Conservation (phyloP, 2,329 filamentous ascomycete genomes). For the Cordyceps cateniannulata region DNA sequence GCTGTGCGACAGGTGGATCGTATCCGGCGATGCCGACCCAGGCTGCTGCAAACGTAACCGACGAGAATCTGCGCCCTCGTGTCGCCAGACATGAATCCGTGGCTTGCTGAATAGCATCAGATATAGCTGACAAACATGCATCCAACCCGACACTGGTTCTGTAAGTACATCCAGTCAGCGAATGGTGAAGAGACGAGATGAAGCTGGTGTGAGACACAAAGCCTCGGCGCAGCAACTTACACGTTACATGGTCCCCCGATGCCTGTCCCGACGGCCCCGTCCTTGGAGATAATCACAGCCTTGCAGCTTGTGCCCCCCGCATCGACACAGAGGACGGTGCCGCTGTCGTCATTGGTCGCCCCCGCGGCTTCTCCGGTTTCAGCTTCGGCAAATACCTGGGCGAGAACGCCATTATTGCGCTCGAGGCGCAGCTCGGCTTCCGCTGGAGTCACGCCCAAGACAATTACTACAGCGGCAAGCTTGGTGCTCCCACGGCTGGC, state of each 20-base stretch:
- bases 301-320: conserved; percentile 37
- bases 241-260: conserved; percentile 32
- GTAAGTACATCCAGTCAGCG: background rate
- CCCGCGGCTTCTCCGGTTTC: background rate
- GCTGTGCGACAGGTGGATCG: conserved; percentile 26
- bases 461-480: conserved; percentile 9
- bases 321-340: conserved; percentile 31
- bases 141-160: conserved; percentile 23
- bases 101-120: conserved; percentile 22
- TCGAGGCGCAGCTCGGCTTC: conserved; percentile 17
- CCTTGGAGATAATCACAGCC: conserved; percentile 25
- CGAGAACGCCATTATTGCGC: conserved; percentile 15
- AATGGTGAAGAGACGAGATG: too few species aligned
- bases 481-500: conserved; percentile 15
- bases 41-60: conserved; percentile 21
- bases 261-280: conserved; percentile 23
- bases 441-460: conserved; percentile 11
- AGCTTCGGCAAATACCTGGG: conserved; percentile 15
- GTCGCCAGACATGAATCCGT: conserved; percentile 14
- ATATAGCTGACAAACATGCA: conserved; percentile 22
- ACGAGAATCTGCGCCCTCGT: conserved; percentile 8
- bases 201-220: background rate
- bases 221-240: conserved; percentile 19
- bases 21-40: conserved; percentile 36
- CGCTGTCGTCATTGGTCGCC: background rate